These are phyloP conservation scores for Exophiala aquamarina DNA, from an alignment of 2,329 filamentous ascomycete species.

Conservation along the genomic window DNA sequence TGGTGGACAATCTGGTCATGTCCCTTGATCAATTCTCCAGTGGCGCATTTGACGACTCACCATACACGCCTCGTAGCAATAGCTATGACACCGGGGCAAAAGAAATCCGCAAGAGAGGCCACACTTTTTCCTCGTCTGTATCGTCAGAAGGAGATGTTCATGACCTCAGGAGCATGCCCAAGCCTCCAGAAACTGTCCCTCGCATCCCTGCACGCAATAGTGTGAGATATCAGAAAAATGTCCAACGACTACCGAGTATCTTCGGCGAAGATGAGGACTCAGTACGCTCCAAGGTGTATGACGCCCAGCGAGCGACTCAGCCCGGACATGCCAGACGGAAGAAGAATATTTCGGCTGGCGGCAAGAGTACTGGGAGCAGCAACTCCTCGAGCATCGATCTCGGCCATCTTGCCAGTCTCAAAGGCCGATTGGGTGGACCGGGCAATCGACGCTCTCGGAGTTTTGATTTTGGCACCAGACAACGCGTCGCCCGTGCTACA, in stretches of 20 bases:
- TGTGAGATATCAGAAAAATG: conserved; percentile 26
- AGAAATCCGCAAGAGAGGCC: conserved; percentile 51
- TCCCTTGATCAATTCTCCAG: conserved; percentile 81
- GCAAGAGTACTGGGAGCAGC: conserved; percentile 71
- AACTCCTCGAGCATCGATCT: conserved; percentile 76
- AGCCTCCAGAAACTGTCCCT: conserved; percentile 28
- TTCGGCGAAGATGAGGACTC: conserved; percentile 44
- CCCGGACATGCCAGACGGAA: conserved; percentile 26
- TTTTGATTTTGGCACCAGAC: conserved; percentile 44
- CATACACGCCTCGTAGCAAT: conserved; percentile 18
- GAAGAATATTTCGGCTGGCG: conserved; percentile 47
- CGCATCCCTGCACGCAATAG: conserved; percentile 30
- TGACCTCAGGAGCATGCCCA: conserved; percentile 37
- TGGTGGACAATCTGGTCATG: conserved; percentile 93
- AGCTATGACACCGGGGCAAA: conserved; percentile 28
- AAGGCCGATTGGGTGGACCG: conserved; percentile 20
- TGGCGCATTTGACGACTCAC: conserved; percentile 29
- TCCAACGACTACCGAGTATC: conserved; percentile 64
- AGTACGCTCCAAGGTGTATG: conserved; percentile 38
- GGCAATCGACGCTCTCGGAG: conserved; percentile 44
- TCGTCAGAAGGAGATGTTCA: conserved; percentile 55
- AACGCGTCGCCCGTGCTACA: conserved; percentile 17
- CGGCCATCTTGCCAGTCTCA: conserved; percentile 42
- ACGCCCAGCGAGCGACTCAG: conserved; percentile 33
- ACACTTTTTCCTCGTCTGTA: conserved; percentile 61